Base-by-base conservation (phyloP, 495 filamentous ascomycete species). In the Cairneyella variabilis region DNA sequence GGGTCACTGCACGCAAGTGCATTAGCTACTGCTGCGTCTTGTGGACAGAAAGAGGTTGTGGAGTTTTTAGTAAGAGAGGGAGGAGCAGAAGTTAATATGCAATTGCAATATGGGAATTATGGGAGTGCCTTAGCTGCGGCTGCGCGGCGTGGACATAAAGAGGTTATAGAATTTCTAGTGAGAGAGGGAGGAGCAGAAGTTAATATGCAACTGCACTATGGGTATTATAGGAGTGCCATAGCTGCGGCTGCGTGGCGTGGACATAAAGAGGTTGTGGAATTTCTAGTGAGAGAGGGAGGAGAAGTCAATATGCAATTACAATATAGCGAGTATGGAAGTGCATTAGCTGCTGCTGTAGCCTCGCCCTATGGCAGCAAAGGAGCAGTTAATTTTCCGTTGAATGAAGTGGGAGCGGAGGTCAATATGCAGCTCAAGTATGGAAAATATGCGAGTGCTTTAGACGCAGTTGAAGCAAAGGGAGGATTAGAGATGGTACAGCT, bases 371-470 rank as follows among this genome's bases (percentile, higher is more conserved):
- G n/a, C n/a, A n/a, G 30, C 14, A 34, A 34, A 7, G 30, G 30
- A 34, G 14, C 30, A 34, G 30, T 7, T 18, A 6, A 40, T 40
- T 40, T 18, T 20, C 38, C 22, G 1, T 5, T 40, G 3, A 18
- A 40, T 20, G 41, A 44, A 14, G 23, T 3, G 9, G 54, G 48
- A 27, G 54, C 48, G n/a, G 48, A 57, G 22, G 54, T 57, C 3
- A 53, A 57, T 36, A 26, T 52, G n/a, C 55, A 52, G 20, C 20
- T 58, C 2, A 27, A 47, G 34, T 11, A 28, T 58, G 55, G 48
- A 16, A 17, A 40, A 1, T 58, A 30, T 27, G 41, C 30, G 1
- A 58, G 21, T 53, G 48, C 55, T n/a, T 20, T 58, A 21, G 41
- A n/a, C 21, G 55, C 55, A 26, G 55, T 48, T 4, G 39, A 20